Evolutionary conservation across 1,284 basidiomycete genomes (phyloP).

Genomic region (Mycena sp.): DNA sequence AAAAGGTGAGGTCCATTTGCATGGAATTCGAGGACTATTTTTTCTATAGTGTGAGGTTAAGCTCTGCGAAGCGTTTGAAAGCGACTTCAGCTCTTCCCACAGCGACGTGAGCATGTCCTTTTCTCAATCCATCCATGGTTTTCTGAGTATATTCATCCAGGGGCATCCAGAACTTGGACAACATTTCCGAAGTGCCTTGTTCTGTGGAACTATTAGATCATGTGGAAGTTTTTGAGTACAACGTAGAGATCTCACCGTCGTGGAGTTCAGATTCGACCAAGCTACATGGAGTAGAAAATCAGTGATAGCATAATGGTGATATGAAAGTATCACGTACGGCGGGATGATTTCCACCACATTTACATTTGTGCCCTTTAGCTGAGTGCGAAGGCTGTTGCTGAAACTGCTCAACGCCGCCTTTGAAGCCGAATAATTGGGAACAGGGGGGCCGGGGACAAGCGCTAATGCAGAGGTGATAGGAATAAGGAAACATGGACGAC

Average conservation of each 20-base stretch:
- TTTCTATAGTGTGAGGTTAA: not conserved
- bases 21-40: too few species aligned
- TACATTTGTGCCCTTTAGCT: constrained; percentile 61
- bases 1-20: too few species aligned
- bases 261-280: constrained; percentile 74
- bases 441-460: constrained; percentile 52
- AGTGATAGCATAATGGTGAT: not conserved
- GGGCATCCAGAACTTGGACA: constrained; percentile 70
- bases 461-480: constrained; percentile 64
- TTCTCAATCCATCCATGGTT: constrained; percentile 57
- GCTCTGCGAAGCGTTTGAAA: constrained; percentile 4
- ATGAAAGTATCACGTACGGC: constrained; percentile 53
- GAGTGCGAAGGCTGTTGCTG: constrained; percentile 56
- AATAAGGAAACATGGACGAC: constrained; percentile 58
- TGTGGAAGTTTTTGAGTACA: not conserved
- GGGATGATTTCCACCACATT: constrained; percentile 69
- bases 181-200: constrained; percentile 56
- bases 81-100: constrained; percentile 40
- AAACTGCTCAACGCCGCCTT: constrained; percentile 73
- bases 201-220: constrained; percentile 42
- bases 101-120: constrained; percentile 53
- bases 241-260: constrained; percentile 53
- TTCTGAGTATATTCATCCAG: constrained; percentile 58
- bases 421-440: constrained; percentile 64
- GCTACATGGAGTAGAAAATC: constrained; percentile 40